Conservation (phyloP, 805 yeast species). For the Saturnispora hagleri region DNA sequence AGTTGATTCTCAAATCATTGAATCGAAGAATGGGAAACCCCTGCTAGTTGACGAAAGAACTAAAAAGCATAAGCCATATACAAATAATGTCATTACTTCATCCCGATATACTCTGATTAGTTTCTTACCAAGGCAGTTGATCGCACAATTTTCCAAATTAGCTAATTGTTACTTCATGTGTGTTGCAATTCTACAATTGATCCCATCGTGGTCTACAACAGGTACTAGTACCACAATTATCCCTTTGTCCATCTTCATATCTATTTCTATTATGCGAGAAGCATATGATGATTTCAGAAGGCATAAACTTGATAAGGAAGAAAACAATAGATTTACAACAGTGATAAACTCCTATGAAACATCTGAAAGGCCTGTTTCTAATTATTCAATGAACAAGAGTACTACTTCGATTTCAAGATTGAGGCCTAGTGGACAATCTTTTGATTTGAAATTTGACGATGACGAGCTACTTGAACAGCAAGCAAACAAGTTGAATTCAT, state of each 20-base stretch:
- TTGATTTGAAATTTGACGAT: constrained; percentile 16
- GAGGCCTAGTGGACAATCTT: constrained; percentile 20
- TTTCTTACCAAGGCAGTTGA: constrained; percentile 79
- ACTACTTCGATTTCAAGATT: constrained; percentile 23
- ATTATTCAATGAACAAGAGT: constrained; percentile 19
- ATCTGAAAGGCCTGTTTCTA: constrained; percentile 7
- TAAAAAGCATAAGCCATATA: constrained; percentile 43
- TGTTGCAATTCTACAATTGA: constrained; percentile 89
- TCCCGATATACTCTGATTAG: constrained; percentile 75
- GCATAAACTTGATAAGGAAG: constrained; percentile 76
- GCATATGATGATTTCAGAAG: constrained; percentile 90
- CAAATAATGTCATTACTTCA: constrained; percentile 67
- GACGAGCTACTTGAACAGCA: constrained; percentile 2
- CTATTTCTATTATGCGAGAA: constrained; percentile 84
- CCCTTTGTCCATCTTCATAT: constrained; percentile 77
- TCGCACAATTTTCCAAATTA: constrained; percentile 85
- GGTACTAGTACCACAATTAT: constrained; percentile 92
- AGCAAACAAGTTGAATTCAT: constrained; percentile 19
- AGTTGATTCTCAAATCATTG: constrained; percentile 22
- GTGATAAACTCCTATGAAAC: constrained; percentile 19
- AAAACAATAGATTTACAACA: constrained; percentile 50
- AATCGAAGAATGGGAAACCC: constrained; percentile 22
- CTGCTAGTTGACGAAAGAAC: constrained; percentile 59
- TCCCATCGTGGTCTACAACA: constrained; percentile 96
- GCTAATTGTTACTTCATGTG: constrained; percentile 88